Evolutionary conservation across 2,329 filamentous ascomycete genomes (phyloP).

Genomic region (Escovopsis weberi): DNA sequence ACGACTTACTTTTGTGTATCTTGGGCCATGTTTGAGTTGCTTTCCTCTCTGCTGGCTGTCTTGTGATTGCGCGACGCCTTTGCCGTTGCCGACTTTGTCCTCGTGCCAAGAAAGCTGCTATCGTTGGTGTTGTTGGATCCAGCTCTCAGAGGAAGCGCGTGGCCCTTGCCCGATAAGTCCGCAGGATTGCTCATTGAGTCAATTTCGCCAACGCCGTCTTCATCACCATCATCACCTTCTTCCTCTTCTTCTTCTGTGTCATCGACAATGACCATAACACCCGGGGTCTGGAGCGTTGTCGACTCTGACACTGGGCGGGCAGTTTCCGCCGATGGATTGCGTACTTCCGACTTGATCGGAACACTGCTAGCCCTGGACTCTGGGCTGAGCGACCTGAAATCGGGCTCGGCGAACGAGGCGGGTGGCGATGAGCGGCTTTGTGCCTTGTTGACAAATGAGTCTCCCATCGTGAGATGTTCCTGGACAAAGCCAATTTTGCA

Average conservation of each 20-base stretch:
- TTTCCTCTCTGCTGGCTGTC: no score
- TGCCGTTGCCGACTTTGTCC: no score
- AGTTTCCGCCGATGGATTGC: background rate
- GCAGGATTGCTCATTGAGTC: background rate
- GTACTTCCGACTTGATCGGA: background rate
- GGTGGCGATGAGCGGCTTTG: conserved; percentile 2
- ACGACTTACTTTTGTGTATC: no score
- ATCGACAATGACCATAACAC: no score
- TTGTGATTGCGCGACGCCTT: no score
- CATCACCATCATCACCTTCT: background rate
- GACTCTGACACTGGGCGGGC: background rate
- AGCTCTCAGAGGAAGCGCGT: no score
- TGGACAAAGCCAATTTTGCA: background rate
- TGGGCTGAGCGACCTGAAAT: background rate
- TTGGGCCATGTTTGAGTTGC: no score
- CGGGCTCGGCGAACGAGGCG: conserved; percentile 1
- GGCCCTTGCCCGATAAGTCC: no score
- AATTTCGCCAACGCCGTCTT: background rate
- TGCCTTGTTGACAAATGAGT: conserved; percentile 2
- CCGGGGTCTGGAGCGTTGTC: background rate
- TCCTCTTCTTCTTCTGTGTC: background rate
- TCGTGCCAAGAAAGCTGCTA: no score
- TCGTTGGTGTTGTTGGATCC: no score
- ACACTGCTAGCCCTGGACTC: background rate
- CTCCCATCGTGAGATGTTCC: conserved; percentile 1